Evolutionary conservation across 495 filamentous ascomycete species (phyloP).

Genomic region (Cercophora samala): DNA sequence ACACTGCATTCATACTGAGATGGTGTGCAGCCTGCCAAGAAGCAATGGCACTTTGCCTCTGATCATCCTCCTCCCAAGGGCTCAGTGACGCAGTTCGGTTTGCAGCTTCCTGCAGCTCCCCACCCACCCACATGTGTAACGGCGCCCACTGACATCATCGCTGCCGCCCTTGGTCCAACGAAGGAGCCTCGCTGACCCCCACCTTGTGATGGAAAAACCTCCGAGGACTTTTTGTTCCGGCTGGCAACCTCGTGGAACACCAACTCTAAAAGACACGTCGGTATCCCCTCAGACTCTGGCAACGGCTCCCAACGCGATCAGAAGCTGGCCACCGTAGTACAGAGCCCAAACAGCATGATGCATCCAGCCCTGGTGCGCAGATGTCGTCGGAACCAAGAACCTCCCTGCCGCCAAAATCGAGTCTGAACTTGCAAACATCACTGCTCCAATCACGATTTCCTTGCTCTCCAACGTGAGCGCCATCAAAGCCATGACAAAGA

Average conservation of each 20-base stretch:
- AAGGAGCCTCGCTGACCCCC: conserved; percentile 2
- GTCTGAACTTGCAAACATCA: conserved; percentile 31
- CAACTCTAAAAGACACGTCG: background rate
- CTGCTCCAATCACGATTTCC: conserved; percentile 20
- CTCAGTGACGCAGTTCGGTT: background rate
- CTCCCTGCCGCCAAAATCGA: conserved; percentile 25
- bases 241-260: background rate
- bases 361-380: conserved; percentile 24
- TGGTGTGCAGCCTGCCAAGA: background rate
- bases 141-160: conserved; percentile 5
- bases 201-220: background rate
- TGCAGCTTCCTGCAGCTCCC: background rate
- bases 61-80: background rate
- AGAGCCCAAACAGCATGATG: conserved; percentile 29
- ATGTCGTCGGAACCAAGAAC: conserved; percentile 22
- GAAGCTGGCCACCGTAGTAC: conserved; percentile 33
- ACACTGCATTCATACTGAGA: no score
- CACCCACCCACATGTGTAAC: conserved; percentile 3
- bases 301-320: conserved; percentile 26
- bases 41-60: background rate
- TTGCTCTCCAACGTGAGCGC: conserved; percentile 22
- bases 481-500: conserved; percentile 38
- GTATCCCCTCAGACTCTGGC: background rate
- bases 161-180: background rate
- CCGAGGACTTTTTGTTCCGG: background rate